Conservation (phyloP, 148 eudicot species). For the Rhododendron simsii region DNA sequence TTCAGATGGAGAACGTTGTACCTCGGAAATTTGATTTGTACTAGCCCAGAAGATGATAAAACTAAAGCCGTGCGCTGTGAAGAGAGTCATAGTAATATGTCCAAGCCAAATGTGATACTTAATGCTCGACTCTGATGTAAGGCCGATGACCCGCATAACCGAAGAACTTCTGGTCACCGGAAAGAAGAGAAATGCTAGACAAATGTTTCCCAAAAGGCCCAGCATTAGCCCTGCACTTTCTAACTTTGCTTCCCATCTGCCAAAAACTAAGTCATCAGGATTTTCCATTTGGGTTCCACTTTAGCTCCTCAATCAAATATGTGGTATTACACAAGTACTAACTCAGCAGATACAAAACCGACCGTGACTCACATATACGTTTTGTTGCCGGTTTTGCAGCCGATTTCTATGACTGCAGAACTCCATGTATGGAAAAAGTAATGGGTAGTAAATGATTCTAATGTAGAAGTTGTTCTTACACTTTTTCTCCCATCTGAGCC, state of each 20-base stretch:
- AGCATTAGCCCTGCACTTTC: slow-evolving; percentile 19
- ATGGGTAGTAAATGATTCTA: background rate
- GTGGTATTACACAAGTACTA: background rate
- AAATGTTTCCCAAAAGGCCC: slow-evolving; percentile 37
- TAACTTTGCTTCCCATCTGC: slow-evolving; percentile 43
- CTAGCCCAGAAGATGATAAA: slow-evolving; percentile 29
- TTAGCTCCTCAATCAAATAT: too few species aligned
- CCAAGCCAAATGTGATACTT: slow-evolving; percentile 52
- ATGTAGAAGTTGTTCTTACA: slow-evolving; percentile 25
- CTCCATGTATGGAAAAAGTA: background rate
- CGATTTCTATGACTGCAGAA: background rate
- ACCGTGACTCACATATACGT: background rate
- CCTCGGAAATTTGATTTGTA: slow-evolving; percentile 23
- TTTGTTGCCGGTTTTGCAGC: background rate
- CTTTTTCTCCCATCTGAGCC: slow-evolving; percentile 19
- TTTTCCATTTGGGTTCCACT: background rate
- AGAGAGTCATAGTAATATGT: slow-evolving; percentile 36
- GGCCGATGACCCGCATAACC: slow-evolving; percentile 25
- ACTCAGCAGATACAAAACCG: background rate
- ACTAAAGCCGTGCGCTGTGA: slow-evolving; percentile 35
- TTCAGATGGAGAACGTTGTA: background rate
- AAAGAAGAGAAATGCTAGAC: slow-evolving; percentile 39
- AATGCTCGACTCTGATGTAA: slow-evolving; percentile 36
- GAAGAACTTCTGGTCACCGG: slow-evolving; percentile 42
- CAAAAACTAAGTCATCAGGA: slow-evolving; percentile 1